Base-by-base conservation (phyloP, 108 stramenopile genomes). In the Craspedostauros australis region DNA sequence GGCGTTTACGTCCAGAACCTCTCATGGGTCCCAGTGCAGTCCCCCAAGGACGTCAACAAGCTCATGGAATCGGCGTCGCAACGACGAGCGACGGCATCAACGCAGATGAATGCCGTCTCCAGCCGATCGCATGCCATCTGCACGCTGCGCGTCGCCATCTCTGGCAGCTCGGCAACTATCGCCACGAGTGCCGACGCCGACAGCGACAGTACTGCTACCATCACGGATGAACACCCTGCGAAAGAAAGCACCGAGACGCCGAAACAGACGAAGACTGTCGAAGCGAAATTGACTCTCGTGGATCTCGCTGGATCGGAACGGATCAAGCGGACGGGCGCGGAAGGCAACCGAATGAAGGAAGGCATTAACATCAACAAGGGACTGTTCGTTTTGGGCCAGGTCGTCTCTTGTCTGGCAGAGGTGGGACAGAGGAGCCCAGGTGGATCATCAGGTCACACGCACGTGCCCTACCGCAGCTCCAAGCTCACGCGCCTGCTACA, bases 291-390 rank as follows among this genome's bases (percentile, higher is more conserved):
- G 5, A 88, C 79, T 20, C 64, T 92, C 20, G 92, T 91, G 3
- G 80, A 82, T 57, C 64, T 79, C 22, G 91, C 94, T 6, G 92
- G 92, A 20, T 84, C 78, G 2, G 93, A 95, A 56, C 54, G 86
- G 33, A 43, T 44, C 22, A 87, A 91, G 42, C 57, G 78, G 28
- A 85, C 86, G 5, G 77, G 77, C 27, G 80, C 79, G 14, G 49
- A 75, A 33, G 93, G 89, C 18, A 49, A 66, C 22, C 48, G 81
- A 14, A 57, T 87, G 42, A 79, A 80, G 39, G 95, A 96, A 50
- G 88, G 92, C 1, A 90, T 91, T 59, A 83, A 77, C 57, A 96
- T 96, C 54, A 96, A 96, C 64, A 80, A 87, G 52, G 92, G 88
- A 16, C 33, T 84, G 30, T 80, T 84, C 50, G 79, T 80, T 8